Percentiles rank a stretch among this genome's conserved stretches.
Conservation (phyloP, 2,329 filamentous ascomycete genomes). For the Talaromyces amestolkiae region DNA sequence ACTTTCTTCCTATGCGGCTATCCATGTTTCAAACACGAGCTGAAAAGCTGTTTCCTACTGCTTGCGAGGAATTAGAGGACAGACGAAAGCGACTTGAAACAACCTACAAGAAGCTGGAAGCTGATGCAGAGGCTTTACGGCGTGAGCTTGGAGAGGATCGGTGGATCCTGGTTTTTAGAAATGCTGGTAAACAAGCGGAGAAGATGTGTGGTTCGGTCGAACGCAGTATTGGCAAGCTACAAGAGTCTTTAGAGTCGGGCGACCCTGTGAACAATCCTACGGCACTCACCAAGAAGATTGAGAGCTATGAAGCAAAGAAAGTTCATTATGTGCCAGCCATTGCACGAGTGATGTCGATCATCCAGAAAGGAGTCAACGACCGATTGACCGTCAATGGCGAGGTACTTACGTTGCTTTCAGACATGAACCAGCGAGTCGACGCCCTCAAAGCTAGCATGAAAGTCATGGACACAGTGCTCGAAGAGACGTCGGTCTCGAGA, state of each 20-base stretch:
- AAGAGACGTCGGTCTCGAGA: slow-evolving; percentile 62
- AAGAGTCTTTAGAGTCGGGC: slow-evolving; percentile 72
- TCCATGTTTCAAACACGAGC: slow-evolving; percentile 81
- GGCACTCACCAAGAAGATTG: slow-evolving; percentile 74
- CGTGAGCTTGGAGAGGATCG: slow-evolving; percentile 92
- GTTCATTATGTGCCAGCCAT: slow-evolving; percentile 91
- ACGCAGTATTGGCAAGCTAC: slow-evolving; percentile 77
- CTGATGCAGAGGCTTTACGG: slow-evolving; percentile 82
- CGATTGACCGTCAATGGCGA: slow-evolving; percentile 96
- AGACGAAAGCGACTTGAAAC: slow-evolving; percentile 71
- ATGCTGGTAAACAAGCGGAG: slow-evolving; percentile 83
- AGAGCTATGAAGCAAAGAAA: slow-evolving; percentile 93
- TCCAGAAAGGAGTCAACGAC: slow-evolving; percentile 92
- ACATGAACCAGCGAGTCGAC: slow-evolving; percentile 81
- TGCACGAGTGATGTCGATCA: slow-evolving; percentile 84
- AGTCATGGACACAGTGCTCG: slow-evolving; percentile 71
- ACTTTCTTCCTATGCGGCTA: slow-evolving; percentile 92
- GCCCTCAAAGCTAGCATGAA: slow-evolving; percentile 72
- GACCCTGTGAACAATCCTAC: slow-evolving; percentile 70
- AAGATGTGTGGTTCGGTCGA: slow-evolving; percentile 98
- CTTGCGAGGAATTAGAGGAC: slow-evolving; percentile 82
- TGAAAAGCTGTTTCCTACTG: slow-evolving; percentile 76
- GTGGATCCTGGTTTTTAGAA: slow-evolving; percentile 93
- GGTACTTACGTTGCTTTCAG: slow-evolving; percentile 78
- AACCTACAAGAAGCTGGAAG: slow-evolving; percentile 84